Evolutionary conservation across 148 eudicot species (phyloP), one percentile per base, ranked within the genome.

Genomic region (Heliamphora exappendiculata): DNA sequence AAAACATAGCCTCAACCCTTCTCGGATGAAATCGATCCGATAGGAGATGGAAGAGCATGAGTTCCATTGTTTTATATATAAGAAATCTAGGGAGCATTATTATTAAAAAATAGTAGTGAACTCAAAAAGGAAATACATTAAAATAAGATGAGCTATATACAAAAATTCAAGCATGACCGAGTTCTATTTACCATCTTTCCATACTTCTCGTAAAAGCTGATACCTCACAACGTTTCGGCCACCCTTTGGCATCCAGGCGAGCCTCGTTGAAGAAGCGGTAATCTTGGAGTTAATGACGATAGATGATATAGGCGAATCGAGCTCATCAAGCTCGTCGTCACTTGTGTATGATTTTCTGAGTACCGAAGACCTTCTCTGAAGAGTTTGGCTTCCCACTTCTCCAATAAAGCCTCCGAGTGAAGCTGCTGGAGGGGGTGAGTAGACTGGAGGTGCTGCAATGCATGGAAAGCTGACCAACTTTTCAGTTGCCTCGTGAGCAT

Each of bases 301-400:
- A 22, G 86, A 79, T 55, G 82, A 84, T 68, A 94, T 72, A 9
- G 96, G 93, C 41, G 85, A 84, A 67, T 83, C 91, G 45, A 92
- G 81, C 80, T 92, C 94, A 11, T 91, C 95, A 7, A 94, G 91
- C 77, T 94, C 97, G 80, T 91, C 97, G 54, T 94, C 98, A 55
- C 98, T 94, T 20, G 88, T 87, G 68, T 92, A 85, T n/a, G 95
- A 83, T 81, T 90, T 94, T 75, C 86, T 78, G 22, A 91, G 91
- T 69, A 91, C 72, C n/a, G 93, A 88, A 41, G 94, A 89, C 22
- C 82, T 88, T 75, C 83, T 91, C 70, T 87, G 76, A 11, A 87
- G 83, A 66, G 69, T 68, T 66, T 84, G 86, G 80, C 41, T 78
- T 77, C 86, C 88, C 54, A 83, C 78, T 31, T 89, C 91, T 80